Conservation (phyloP, 2,329 filamentous ascomycete species). For the Hymenoscyphus salicellus region DNA sequence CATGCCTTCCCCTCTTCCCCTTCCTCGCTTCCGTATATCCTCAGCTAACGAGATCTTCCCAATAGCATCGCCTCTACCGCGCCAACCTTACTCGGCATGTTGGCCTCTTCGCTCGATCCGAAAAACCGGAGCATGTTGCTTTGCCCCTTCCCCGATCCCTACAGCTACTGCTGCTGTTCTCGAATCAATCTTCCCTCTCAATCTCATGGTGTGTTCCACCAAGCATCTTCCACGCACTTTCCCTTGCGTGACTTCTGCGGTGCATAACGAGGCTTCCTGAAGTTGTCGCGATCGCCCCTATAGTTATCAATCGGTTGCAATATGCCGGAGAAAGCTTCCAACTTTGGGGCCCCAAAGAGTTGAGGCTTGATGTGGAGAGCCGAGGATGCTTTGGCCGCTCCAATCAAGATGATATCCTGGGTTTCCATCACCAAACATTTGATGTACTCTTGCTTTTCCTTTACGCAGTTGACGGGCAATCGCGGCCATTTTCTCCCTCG, state of each 20-base stretch:
- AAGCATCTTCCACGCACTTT: background rate
- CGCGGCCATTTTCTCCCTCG: background rate
- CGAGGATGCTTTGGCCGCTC: conserved; percentile 1
- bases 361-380: background rate
- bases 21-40: background rate
- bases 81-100: background rate
- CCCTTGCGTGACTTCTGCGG: conserved; percentile 5
- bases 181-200: background rate
- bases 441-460: background rate
- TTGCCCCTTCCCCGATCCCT: background rate
- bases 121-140: background rate
- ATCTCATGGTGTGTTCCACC: background rate
- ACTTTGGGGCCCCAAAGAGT: background rate
- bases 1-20: background rate
- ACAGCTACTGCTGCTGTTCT: background rate
- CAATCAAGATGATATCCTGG: background rate
- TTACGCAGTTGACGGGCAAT: background rate
- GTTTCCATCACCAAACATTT: background rate
- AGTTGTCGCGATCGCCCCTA: background rate
- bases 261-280: background rate
- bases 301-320: conserved; percentile 6
- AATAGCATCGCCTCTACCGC: background rate
- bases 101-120: background rate
- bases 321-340: background rate
- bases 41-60: background rate